Base-by-base conservation (phyloP, 352 stramenopile genomes). In the Phytophthora melonis region DNA sequence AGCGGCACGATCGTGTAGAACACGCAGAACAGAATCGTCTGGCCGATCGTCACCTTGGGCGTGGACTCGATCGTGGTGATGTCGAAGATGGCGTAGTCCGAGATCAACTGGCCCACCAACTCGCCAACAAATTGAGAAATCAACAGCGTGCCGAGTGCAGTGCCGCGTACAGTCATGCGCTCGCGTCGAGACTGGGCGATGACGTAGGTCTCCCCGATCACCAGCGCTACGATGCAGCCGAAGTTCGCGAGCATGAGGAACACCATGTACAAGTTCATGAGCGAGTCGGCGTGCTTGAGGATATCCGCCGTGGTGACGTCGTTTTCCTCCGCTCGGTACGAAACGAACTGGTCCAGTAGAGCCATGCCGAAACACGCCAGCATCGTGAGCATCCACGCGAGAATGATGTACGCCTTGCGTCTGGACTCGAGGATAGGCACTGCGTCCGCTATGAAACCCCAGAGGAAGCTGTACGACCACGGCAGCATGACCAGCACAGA, bases 321-420 rank as follows among this genome's bases (percentile, higher is more conserved):
- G 45, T 80, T 77, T 3, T 65, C 45, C 10, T 74, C 58, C 7
- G 66, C 68, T 34, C 53, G 59, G 57, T 72, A 75, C 47, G 65
- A 71, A 11, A 82, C 36, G 54, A 66, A 69, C 25, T 83, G 62
- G 30, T 88, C 72, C 52, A 83, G 32, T 23, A 86, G 8, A 27
- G 73, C 74, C 78, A 86, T 87, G 10, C 50, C 25, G 49, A 83
- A 76, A 50, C 81, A 81, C 47, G 70, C 68, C 3, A 82, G 7
- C 58, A 76, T 75, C 3, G 78, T 78, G 25, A 77, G 32, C 25
- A 77, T 63, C 80, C 80, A 81, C n/a, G 86, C 89, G 16, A 90
- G 54, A 21, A 93, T 80, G 70, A 97, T 93, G 70, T 97, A 97
- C 4, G 90, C 75, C 68, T 95, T 95, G 21, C 90, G 79, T 30